Percentiles rank a stretch among this genome's conserved stretches.
These are phyloP conservation scores for Blumeria hordei DNA, from an alignment of 2,329 filamentous ascomycete species.

Conservation along the genomic window DNA sequence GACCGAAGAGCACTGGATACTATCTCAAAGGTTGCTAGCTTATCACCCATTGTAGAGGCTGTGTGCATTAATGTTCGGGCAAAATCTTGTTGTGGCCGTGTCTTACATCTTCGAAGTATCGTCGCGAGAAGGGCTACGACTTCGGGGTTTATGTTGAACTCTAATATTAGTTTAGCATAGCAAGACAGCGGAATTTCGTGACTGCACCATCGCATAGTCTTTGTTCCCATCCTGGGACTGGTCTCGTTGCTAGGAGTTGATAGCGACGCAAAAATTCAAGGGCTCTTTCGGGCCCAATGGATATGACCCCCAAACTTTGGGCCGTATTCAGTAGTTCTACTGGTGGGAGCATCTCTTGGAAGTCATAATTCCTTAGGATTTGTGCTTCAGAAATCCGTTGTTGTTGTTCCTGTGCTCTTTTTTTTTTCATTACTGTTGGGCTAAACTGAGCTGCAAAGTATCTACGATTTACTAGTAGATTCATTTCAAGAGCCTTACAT, in stretches of 20 bases:
- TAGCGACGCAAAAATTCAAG: slow-evolving; percentile 10
- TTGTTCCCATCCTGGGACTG: slow-evolving; percentile 5
- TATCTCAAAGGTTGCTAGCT: slow-evolving; percentile 9
- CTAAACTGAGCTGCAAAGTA: neutral
- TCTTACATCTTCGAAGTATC: slow-evolving; percentile 8
- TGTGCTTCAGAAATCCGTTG: neutral
- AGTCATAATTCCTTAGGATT: slow-evolving; percentile 1
- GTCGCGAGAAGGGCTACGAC: slow-evolving; percentile 8
- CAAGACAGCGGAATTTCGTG: neutral
- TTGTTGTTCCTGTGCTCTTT: neutral
- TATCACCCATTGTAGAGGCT: slow-evolving; percentile 12
- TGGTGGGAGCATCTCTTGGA: slow-evolving; percentile 8
- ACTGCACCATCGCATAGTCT: slow-evolving; percentile 8
- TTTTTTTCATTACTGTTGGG: neutral
- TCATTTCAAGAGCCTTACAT: no score
- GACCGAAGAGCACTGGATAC: slow-evolving; percentile 5
- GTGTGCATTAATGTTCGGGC: slow-evolving; percentile 8
- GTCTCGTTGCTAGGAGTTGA: neutral
- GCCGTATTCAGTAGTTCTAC: slow-evolving; percentile 7
- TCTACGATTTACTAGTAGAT: neutral
- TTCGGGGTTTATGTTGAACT: slow-evolving; percentile 5
- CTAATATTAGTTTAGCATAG: slow-evolving; percentile 1
- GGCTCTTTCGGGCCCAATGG: slow-evolving; percentile 7
- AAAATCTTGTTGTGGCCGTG: slow-evolving; percentile 6
- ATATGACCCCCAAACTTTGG: slow-evolving; percentile 9